phyloP scores from a whole-genome alignment of 1,139 yeast species.

The Torulaspora globosa region DNA sequence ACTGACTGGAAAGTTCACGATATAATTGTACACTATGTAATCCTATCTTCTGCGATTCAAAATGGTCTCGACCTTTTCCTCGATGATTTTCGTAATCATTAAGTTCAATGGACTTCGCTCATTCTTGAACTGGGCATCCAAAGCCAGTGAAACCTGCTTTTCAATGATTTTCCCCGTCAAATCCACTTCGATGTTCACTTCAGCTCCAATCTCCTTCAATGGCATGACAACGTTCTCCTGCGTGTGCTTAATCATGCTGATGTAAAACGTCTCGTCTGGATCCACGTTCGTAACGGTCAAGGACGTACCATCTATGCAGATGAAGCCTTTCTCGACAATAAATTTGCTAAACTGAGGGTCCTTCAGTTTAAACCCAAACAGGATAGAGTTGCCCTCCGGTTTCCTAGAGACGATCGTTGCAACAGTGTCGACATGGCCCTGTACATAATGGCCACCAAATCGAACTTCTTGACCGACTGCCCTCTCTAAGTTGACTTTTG shows the following conservation, averaged over 20 bases:
- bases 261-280: constrained; percentile 59
- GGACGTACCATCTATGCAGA: constrained; percentile 91
- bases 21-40: constrained; percentile 7
- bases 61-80: constrained; percentile 23
- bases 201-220: constrained; percentile 54
- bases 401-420: constrained; percentile 56
- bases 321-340: constrained; percentile 90
- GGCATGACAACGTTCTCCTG: constrained; percentile 79
- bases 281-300: constrained; percentile 81
- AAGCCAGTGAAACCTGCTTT: constrained; percentile 63
- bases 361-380: constrained; percentile 68
- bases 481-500: constrained; percentile 79
- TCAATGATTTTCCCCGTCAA: constrained; percentile 88
- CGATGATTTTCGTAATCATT: constrained; percentile 25
- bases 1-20: constrained; percentile 12
- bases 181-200: constrained; percentile 90
- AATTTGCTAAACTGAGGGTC: constrained; percentile 61
- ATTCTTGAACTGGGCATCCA: constrained; percentile 52
- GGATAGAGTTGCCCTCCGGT: constrained; percentile 74
- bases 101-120: constrained; percentile 24
- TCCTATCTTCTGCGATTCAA: constrained; percentile 7
- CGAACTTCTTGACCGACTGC: constrained; percentile 79
- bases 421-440: constrained; percentile 92
- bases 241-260: constrained; percentile 89
- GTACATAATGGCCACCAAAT: constrained; percentile 95